Conservation (phyloP, 2,329 filamentous ascomycete genomes). For the Pseudogymnoascus sp. region DNA sequence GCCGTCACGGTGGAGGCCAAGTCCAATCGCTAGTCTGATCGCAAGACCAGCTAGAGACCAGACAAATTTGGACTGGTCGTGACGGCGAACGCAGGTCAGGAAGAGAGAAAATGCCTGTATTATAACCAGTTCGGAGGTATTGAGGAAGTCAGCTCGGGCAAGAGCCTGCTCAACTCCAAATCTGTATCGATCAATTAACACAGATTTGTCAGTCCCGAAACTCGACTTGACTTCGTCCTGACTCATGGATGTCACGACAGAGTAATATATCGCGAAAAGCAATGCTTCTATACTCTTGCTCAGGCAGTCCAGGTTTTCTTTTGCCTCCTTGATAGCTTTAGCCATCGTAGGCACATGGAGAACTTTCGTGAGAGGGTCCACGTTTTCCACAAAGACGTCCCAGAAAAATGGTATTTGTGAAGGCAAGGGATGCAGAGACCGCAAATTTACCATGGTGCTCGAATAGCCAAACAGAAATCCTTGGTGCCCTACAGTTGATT, state of each 20-base stretch:
- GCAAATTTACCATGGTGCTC: slow-evolving; percentile 60
- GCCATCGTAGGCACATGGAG: slow-evolving; percentile 62
- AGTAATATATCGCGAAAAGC: slow-evolving; percentile 50
- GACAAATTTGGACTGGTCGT: slow-evolving; percentile 34
- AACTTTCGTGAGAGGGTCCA: slow-evolving; percentile 65
- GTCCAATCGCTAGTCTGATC: slow-evolving; percentile 49
- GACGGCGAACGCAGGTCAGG: slow-evolving; percentile 43
- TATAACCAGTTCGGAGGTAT: slow-evolving; percentile 44
- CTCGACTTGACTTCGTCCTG: slow-evolving; percentile 23
- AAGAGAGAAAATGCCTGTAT: slow-evolving; percentile 49
- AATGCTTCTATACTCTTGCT: slow-evolving; percentile 36
- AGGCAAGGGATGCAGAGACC: slow-evolving; percentile 54
- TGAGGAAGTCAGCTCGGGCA: slow-evolving; percentile 46
- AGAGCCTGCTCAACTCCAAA: slow-evolving; percentile 48
- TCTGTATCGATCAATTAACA: slow-evolving; percentile 40
- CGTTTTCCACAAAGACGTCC: slow-evolving; percentile 64
- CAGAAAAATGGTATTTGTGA: slow-evolving; percentile 60
- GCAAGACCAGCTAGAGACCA: slow-evolving; percentile 53
- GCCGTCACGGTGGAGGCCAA: slow-evolving; percentile 54
- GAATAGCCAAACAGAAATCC: slow-evolving; percentile 66
- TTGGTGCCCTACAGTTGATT: slow-evolving; percentile 46
- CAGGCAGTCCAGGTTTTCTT: slow-evolving; percentile 50
- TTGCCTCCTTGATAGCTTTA: slow-evolving; percentile 51
- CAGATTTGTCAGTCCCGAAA: slow-evolving; percentile 36
- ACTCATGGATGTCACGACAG: slow-evolving; percentile 37